Base-by-base conservation (phyloP, 2,329 filamentous ascomycete species). In the Diplocarpon rosae region DNA sequence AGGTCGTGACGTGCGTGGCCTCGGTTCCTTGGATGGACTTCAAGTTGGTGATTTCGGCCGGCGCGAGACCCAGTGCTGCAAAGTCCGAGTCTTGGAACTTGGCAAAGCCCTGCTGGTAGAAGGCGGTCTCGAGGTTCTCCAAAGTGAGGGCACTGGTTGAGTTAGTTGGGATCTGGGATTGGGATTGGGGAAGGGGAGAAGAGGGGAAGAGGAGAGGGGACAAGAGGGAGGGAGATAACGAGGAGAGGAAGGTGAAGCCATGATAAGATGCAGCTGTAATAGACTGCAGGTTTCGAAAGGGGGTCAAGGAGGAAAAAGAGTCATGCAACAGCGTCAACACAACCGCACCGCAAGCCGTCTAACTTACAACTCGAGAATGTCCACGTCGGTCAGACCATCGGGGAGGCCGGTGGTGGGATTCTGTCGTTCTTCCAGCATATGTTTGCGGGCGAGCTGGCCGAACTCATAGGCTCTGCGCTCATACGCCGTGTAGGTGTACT, bases 71-170 rank as follows among this genome's bases (percentile, higher is more conserved):
- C 12, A 81, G 68, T 31, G 76, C 75, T 17, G 66, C 60, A 64
- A 88, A 87, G 57, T 85, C 76, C 27, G 70, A 62, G 33, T 74
- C 70, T 20, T 75, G 69, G 66, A 86, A 84, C 62, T 76, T 72
- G 51, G 70, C 69, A 59, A 87, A 83, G 31, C 80, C 82, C 59
- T 83, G 71, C 55, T 75, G 70, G 70, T 88, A 87, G 65, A 85
- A 87, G 44, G 72, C 69, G 17, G 78, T 71, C 66, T 87, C 83
- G 56, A 87, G 79, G 65, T 83, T 79, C 65, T 88, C 83, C 37
- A 85, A 70, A 5, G 82, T 85, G 45, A 85, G 68, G 50, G 82
- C 82, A 59, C 78, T 82, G 51, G 14, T 43, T 29, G 5, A 16
- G 20, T 48, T 50, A 45, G 42, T 45, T 7, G 20, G 20, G 20